A percentile compares a stretch with the other conserved stretches of the same genome.
phyloP scores from a whole-genome alignment of 352 stramenopile species.

The Paralagenidium karlingii region DNA sequence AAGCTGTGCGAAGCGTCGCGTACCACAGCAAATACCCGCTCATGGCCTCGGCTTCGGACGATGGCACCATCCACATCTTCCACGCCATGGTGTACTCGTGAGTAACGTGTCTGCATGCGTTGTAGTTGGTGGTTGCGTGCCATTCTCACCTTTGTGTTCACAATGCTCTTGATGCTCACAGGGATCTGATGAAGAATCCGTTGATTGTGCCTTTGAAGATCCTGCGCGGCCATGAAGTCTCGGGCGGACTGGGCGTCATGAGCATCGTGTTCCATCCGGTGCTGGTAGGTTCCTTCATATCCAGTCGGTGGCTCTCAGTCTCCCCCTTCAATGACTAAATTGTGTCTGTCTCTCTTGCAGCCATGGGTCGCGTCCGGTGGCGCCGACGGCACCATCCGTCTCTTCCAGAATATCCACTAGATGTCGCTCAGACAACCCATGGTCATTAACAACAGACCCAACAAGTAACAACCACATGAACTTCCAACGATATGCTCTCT shows the following conservation, averaged over 20 bases:
- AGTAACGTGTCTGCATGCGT: constrained; percentile 10
- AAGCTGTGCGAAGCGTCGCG: constrained; percentile 89
- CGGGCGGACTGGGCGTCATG: constrained; percentile 92
- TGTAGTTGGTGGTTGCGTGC: neutral
- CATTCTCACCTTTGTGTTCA: constrained; percentile 2
- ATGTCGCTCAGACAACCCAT: too few species aligned
- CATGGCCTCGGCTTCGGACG: constrained; percentile 97
- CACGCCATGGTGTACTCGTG: constrained; percentile 98
- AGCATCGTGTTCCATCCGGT: constrained; percentile 94
- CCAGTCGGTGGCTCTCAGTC: neutral
- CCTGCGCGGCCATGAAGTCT: constrained; percentile 89
- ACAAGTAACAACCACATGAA: too few species aligned
- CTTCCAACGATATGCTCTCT: too few species aligned
- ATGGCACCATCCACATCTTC: constrained; percentile 99
- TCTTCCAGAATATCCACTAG: constrained; percentile 98
- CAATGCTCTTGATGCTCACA: constrained; percentile 9
- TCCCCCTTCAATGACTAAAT: neutral
- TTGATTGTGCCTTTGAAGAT: constrained; percentile 99
- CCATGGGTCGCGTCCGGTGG: constrained; percentile 91
- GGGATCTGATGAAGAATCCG: constrained; percentile 98
- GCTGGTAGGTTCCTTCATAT: constrained; percentile 69
- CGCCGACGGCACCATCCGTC: constrained; percentile 89
- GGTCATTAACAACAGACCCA: too few species aligned
- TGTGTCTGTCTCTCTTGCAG: constrained; percentile 13
- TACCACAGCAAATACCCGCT: constrained; percentile 96